These are phyloP conservation scores for Cladosporium austrohemisphaericum DNA, from an alignment of 2,329 filamentous ascomycete genomes.

Conservation along the genomic window DNA sequence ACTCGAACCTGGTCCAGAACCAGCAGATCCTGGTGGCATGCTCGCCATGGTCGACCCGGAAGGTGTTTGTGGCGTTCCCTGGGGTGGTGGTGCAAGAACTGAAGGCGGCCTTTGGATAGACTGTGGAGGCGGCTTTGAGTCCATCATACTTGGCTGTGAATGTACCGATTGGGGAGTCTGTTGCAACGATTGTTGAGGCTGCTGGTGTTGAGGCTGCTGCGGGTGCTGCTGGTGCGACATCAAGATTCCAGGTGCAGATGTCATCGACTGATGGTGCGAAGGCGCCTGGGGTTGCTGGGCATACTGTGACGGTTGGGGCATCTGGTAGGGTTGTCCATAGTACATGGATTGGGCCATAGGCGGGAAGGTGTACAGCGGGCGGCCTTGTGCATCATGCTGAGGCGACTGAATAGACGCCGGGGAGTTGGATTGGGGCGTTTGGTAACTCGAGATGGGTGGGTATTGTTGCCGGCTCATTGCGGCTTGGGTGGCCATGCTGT, in stretches of 20 bases:
- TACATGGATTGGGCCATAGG: slow-evolving; percentile 86
- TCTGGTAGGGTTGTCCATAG: slow-evolving; percentile 53
- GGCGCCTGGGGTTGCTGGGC: slow-evolving; percentile 52
- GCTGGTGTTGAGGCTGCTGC: slow-evolving; percentile 20
- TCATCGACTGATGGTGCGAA: slow-evolving; percentile 53
- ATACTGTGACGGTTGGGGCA: slow-evolving; percentile 52
- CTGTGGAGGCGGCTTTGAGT: slow-evolving; percentile 25
- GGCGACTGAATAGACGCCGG: slow-evolving; percentile 89
- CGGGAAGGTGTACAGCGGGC: slow-evolving; percentile 80
- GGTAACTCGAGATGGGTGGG: slow-evolving; percentile 74
- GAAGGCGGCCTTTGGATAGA: slow-evolving; percentile 26
- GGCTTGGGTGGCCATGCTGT: slow-evolving; percentile 61
- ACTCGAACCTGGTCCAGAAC: slow-evolving; percentile 69
- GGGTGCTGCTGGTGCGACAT: slow-evolving; percentile 51
- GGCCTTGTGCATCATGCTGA: slow-evolving; percentile 81
- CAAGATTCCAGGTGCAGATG: slow-evolving; percentile 47
- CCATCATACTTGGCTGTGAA: slow-evolving; percentile 25
- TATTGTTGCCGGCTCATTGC: slow-evolving; percentile 66
- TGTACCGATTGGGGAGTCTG: slow-evolving; percentile 19
- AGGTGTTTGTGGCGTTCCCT: slow-evolving; percentile 29
- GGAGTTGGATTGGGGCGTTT: slow-evolving; percentile 92
- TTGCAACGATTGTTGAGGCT: slow-evolving; percentile 16
- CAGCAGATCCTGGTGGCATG: slow-evolving; percentile 21
- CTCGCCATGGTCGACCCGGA: slow-evolving; percentile 30
- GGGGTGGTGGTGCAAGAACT: slow-evolving; percentile 22